Conservation (phyloP, 257 asterid species). For the Voacanga thouarsii region DNA sequence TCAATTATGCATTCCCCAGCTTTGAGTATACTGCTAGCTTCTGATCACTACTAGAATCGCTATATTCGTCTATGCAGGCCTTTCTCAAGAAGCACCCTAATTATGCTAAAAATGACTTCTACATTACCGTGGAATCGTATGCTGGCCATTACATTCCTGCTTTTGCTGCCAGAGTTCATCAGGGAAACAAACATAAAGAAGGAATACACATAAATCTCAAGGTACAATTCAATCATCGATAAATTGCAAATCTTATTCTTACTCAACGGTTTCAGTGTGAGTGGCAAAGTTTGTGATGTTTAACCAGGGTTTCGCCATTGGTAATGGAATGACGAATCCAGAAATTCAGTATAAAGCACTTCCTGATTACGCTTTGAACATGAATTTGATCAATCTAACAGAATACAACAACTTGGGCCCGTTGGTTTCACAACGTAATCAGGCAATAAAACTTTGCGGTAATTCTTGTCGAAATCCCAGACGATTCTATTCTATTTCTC, state of each 20-base stretch:
- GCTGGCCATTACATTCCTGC: constrained; percentile 67
- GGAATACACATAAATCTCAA: constrained; percentile 44
- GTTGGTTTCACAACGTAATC: constrained; percentile 28
- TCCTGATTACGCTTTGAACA: constrained; percentile 47
- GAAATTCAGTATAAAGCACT: constrained; percentile 53
- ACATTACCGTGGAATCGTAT: constrained; percentile 50
- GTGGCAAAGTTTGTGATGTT: constrained; percentile 16
- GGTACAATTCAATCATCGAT: constrained; percentile 15
- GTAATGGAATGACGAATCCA: constrained; percentile 60
- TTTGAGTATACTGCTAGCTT: too few relatives aligned
- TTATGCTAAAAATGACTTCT: constrained; percentile 43
- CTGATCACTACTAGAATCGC: too few relatives aligned
- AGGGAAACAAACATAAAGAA: constrained; percentile 49
- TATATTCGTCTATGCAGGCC: constrained; percentile 22
- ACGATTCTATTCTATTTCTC: not conserved
- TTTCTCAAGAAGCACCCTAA: constrained; percentile 53
- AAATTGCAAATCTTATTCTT: too few relatives aligned
- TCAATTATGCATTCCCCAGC: too few relatives aligned
- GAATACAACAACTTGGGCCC: constrained; percentile 29
- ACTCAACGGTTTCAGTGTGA: not conserved
- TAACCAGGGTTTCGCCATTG: constrained; percentile 57
- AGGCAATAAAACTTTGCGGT: constrained; percentile 46
- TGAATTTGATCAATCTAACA: constrained; percentile 36
- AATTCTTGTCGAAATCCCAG: not conserved
- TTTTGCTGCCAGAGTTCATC: constrained; percentile 45